Evolutionary conservation across 2,329 filamentous ascomycete genomes (phyloP).

Genomic region (Cercospora sp.): DNA sequence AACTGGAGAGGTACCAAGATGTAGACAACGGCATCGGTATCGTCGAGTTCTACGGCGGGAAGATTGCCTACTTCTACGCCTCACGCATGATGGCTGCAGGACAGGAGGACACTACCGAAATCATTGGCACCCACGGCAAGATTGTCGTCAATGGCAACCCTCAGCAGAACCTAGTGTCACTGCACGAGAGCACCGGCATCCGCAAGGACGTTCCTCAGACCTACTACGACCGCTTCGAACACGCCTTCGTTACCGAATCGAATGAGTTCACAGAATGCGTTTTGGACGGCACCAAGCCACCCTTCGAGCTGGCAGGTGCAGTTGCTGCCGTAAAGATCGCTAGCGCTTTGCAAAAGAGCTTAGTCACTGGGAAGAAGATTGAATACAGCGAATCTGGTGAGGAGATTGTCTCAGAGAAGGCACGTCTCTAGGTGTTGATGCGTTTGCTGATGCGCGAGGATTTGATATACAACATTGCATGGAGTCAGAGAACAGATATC

Average conservation of each 20-base stretch:
- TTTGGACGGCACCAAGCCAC: slow-evolving; percentile 57
- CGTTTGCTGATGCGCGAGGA: neutral
- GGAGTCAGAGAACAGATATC: neutral
- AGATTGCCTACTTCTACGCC: slow-evolving; percentile 65
- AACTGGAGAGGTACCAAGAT: slow-evolving; percentile 59
- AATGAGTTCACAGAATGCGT: slow-evolving; percentile 63
- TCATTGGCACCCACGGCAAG: slow-evolving; percentile 67
- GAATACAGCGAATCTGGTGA: slow-evolving; percentile 56
- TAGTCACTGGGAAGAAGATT: slow-evolving; percentile 50
- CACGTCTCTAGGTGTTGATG: slow-evolving; percentile 17
- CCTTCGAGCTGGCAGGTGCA: slow-evolving; percentile 59
- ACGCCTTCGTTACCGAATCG: slow-evolving; percentile 64
- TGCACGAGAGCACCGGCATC: slow-evolving; percentile 57
- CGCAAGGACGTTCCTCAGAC: slow-evolving; percentile 60
- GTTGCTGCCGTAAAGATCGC: slow-evolving; percentile 64
- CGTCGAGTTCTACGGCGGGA: slow-evolving; percentile 65
- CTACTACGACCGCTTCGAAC: slow-evolving; percentile 64
- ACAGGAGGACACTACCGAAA: slow-evolving; percentile 67
- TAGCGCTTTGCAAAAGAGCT: slow-evolving; percentile 49
- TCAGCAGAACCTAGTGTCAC: slow-evolving; percentile 55
- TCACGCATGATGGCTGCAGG: slow-evolving; percentile 68
- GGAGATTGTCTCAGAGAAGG: slow-evolving; percentile 27
- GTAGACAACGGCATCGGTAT: slow-evolving; percentile 65
- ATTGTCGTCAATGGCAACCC: slow-evolving; percentile 63
- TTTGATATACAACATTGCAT: neutral